These are phyloP conservation scores for Colletotrichum cordylinicola DNA, from an alignment of 2,329 filamentous ascomycete genomes.

Conservation along the genomic window DNA sequence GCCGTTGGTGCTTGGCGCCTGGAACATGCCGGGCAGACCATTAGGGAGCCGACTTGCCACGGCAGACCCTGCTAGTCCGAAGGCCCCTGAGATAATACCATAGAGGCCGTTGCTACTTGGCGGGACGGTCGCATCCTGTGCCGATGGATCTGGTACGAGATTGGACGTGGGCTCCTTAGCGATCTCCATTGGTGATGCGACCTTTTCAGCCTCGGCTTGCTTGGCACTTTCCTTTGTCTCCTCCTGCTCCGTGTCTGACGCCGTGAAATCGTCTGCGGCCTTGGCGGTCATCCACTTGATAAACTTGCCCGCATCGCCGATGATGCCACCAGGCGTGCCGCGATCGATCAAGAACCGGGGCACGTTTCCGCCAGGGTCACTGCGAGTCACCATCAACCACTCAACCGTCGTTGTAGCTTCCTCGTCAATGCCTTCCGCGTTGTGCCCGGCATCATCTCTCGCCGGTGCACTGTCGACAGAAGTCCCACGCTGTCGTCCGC, in stretches of 20 bases:
- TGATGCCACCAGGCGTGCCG: conserved; percentile 82
- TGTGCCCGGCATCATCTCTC: conserved; percentile 33
- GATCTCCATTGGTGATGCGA: conserved; percentile 30
- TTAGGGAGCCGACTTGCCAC: conserved; percentile 45
- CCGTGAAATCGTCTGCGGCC: conserved; percentile 37
- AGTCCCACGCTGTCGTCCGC: conserved; percentile 26
- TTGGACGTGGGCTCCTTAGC: conserved; percentile 38
- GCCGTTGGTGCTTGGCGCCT: conserved; percentile 29
- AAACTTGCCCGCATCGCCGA: conserved; percentile 81
- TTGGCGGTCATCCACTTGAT: conserved; percentile 71
- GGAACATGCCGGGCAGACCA: conserved; percentile 32
- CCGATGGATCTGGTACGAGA: conserved; percentile 23
- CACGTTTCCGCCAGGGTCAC: conserved; percentile 87
- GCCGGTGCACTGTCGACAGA: conserved; percentile 20
- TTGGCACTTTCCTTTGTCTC: conserved; percentile 26
- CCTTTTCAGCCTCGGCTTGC: conserved; percentile 32
- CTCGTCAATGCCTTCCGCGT: conserved; percentile 23
- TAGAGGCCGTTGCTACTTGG: conserved; percentile 54
- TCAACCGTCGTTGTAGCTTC: conserved; percentile 63
- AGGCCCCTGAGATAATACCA: conserved; percentile 59
- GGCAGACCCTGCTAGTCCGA: conserved; percentile 55
- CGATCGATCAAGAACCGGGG: conserved; percentile 92
- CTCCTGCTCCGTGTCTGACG: conserved; percentile 21
- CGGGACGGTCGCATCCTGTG: conserved; percentile 36
- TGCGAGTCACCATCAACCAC: conserved; percentile 92